These are phyloP conservation scores for Lepiota subincarnata DNA, from an alignment of 768 basidiomycete species.

Conservation along the genomic window DNA sequence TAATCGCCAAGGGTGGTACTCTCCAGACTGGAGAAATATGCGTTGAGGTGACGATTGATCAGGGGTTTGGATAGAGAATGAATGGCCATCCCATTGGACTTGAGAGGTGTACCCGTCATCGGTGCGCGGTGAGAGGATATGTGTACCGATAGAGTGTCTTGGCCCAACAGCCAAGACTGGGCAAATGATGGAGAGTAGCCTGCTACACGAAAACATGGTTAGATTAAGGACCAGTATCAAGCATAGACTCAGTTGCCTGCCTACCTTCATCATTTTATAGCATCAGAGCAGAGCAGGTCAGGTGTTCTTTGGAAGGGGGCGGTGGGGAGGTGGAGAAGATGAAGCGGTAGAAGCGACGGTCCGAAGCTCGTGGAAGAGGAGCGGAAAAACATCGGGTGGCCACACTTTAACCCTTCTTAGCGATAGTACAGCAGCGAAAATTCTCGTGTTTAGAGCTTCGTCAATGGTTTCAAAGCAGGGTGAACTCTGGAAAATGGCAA, in stretches of 20 bases:
- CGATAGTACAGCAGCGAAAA: no score
- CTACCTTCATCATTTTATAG: not conserved
- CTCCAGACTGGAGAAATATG: conserved; percentile 1
- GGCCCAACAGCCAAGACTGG: not conserved
- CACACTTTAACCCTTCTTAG: not conserved
- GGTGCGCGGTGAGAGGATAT: not conserved
- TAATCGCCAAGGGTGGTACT: not conserved
- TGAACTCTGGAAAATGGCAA: no score
- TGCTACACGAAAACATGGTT: not conserved
- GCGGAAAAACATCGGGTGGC: not conserved
- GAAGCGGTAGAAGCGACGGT: no score
- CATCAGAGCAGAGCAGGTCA: not conserved
- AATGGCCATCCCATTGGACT: conserved; percentile 1
- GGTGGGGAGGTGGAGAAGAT: not conserved
- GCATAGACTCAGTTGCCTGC: not conserved
- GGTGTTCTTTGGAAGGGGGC: not conserved
- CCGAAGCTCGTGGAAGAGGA: not conserved
- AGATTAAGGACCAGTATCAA: not conserved
- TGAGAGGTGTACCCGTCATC: not conserved
- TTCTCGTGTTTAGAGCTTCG: no score
- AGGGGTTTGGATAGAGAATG: conserved; percentile 1
- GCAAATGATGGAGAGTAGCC: not conserved
- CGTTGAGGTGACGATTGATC: not conserved
- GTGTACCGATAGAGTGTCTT: not conserved
- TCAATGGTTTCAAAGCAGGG: no score